Base-by-base conservation (phyloP, 2,329 filamentous ascomycete species). In the Alternaria gaisen region DNA sequence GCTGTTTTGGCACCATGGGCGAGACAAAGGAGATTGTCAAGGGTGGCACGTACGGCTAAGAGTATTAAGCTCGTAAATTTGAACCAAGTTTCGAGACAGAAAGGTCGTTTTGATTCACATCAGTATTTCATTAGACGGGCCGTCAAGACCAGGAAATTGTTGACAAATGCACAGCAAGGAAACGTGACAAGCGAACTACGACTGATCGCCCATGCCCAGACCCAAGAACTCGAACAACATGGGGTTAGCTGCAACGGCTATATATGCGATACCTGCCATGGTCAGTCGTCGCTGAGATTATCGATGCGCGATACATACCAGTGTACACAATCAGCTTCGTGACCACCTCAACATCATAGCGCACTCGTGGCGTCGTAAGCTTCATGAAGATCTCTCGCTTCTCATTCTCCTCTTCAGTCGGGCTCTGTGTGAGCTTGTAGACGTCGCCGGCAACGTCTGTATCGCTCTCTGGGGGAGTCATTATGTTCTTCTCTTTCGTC, bases 301-400 rank as follows among this genome's bases (percentile, higher is more conserved):
- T 26, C 24, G 24, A 26, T 6, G 12, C 5, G 11, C 14, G 14
- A 12, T n/a, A 60, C 88, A 79, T 81, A 93, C 94, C 95, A 60
- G 91, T 87, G 81, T 99, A 99, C 24, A 99, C 93, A 71, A 99
- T 91, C 62, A 99, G 80, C 81, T 97, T 98, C 5, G 95, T 98
- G 38, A 99, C 91, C 40, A 99, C 94, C 79, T 99, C 95, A n/a
- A 98, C 94, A 80, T 99, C 95, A 74, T 98, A 99, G 70, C 94
- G 86, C 61, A 97, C 94, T 68, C 95, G 88, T 50, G 95, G 93
- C 80, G 91, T 92, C 65, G 93, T 90, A 56, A 98, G 84, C 74
- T 86, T 88, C 44, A 89, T 90, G 78, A 98, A 97, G 77, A 98
- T 90, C 75, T 96, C 91, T 68, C 77, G 67, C 42, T 79, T 77